Evolutionary conservation across 495 filamentous ascomycete species (phyloP), one percentile per base, ranked within the genome.

Genomic region (Saxophila tyrrhenica): DNA sequence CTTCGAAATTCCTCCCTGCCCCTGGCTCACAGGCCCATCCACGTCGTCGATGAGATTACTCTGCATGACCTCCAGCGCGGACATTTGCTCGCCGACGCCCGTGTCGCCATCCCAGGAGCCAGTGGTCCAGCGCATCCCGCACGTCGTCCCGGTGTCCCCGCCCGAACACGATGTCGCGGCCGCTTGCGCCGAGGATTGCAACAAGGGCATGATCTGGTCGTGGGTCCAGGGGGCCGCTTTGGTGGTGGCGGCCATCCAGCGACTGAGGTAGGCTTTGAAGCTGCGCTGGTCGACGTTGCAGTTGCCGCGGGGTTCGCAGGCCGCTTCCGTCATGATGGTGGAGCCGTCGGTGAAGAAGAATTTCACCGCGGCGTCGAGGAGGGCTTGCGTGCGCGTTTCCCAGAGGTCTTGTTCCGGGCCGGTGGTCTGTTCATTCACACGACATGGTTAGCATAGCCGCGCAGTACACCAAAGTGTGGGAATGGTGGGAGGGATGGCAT

Each of bases 211-310:
- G 45, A 90, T 78, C 9, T 64, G 57, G 29, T 76, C 70, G 43
- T 64, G 67, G 10, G 78, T 83, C 54, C 73, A 79, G 2, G 86
- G 84, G 3, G 81, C 85, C 56, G 89, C 73, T 53, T 81, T 80
- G 10, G 79, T 72, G 35, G 78, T 75, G 35, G 76, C 76, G 1
- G 81, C 78, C 64, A 91, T 71, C 84, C 82, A 88, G 8, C 80
- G 80, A 38, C 80, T 69, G 17, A 88, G 70, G 60, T 86, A 84
- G 9, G 83, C 84, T 68, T 90, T 91, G 75, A 88, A 89, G 42
- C 75, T 78, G 50, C 73, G 73, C 65, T 86, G 79, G 62, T 91
- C 87, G 45, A 73, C 73, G 65, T 86, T 76, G 67, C 87, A 94
- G 48, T 75, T 79, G 48, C 69, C 72, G 25, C 68, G 66, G 0